Conservation (phyloP, 129 eudicot genomes). For the Flaveria sonorensis region DNA sequence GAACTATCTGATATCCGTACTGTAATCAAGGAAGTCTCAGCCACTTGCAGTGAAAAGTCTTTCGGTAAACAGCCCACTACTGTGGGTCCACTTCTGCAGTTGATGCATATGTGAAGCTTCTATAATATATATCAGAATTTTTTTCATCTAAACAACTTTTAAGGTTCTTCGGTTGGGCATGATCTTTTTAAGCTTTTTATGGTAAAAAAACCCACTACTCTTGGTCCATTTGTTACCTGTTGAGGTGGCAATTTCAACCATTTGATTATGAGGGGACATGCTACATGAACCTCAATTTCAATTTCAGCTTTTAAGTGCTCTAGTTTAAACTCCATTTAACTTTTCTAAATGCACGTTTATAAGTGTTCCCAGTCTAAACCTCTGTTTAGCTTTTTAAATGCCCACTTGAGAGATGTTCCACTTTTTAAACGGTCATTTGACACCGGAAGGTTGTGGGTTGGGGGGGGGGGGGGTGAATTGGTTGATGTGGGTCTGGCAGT, state of each 20-base stretch:
- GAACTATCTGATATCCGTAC: conserved; percentile 81
- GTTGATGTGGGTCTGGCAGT: neutral
- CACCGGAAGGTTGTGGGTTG: too few relatives aligned
- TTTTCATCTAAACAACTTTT: conserved; percentile 68
- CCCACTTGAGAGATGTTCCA: too few relatives aligned
- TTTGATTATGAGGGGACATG: too few relatives aligned
- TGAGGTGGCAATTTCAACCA: conserved; percentile 6
- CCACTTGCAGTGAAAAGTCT: conserved; percentile 77
- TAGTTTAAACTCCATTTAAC: too few relatives aligned
- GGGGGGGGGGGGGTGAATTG: neutral
- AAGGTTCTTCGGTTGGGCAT: conserved; percentile 50
- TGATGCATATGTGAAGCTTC: conserved; percentile 72
- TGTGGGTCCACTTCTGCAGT: conserved; percentile 63
- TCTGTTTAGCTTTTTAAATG: too few relatives aligned
- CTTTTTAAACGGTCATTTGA: too few relatives aligned
- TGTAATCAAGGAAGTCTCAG: conserved; percentile 72
- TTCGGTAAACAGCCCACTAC: too few relatives aligned
- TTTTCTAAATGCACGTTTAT: too few relatives aligned
- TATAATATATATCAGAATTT: conserved; percentile 75
- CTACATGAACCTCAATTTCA: too few relatives aligned
- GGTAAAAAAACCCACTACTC: neutral
- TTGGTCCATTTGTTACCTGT: too few relatives aligned
- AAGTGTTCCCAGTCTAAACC: too few relatives aligned
- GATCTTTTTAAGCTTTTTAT: neutral
- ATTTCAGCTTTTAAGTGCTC: too few relatives aligned